A percentile compares a stretch with the other conserved stretches of the same genome.
phyloP scores from a whole-genome alignment of 2,329 filamentous ascomycete genomes.

The Venturia aucupariae region DNA sequence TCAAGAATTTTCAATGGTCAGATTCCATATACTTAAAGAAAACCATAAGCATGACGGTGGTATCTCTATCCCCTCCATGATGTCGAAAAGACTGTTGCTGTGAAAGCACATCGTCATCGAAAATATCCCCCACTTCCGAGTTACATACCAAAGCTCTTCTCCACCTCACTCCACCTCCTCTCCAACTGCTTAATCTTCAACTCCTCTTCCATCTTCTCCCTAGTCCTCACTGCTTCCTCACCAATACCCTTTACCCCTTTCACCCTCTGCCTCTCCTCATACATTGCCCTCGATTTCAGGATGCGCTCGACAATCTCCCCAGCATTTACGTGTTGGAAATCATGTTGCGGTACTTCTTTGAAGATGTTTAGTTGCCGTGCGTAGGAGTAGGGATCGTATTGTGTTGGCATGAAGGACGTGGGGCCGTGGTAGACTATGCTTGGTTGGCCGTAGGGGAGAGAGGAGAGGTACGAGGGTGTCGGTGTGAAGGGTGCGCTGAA shows the following conservation, averaged over 20 bases:
- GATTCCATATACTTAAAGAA: too few relatives aligned
- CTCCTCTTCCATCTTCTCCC: slow-evolving; percentile 28
- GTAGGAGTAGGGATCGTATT: slow-evolving; percentile 54
- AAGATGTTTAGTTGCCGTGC: slow-evolving; percentile 81
- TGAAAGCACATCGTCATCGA: not conserved
- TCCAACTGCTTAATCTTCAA: slow-evolving; percentile 22
- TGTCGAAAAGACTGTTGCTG: too few relatives aligned
- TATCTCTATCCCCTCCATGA: too few relatives aligned
- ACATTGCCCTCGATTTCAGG: slow-evolving; percentile 73
- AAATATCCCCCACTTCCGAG: not conserved
- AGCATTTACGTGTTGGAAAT: slow-evolving; percentile 81
- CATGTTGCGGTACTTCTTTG: slow-evolving; percentile 64
- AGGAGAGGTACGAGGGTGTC: slow-evolving; percentile 64
- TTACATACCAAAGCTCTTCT: slow-evolving; percentile 30
- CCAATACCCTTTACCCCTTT: slow-evolving; percentile 80
- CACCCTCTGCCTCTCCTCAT: slow-evolving; percentile 81
- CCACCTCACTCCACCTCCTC: slow-evolving; percentile 28
- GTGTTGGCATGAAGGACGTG: slow-evolving; percentile 69
- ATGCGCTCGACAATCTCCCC: slow-evolving; percentile 88
- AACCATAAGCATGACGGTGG: too few relatives aligned
- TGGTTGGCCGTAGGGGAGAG: slow-evolving; percentile 60
- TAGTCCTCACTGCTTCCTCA: slow-evolving; percentile 45
- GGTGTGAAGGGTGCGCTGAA: slow-evolving; percentile 88
- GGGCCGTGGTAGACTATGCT: slow-evolving; percentile 91
- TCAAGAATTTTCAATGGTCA: too few relatives aligned